Evolutionary conservation across 108 stramenopile genomes (phyloP).

Genomic region (Skeletonema tropicum): DNA sequence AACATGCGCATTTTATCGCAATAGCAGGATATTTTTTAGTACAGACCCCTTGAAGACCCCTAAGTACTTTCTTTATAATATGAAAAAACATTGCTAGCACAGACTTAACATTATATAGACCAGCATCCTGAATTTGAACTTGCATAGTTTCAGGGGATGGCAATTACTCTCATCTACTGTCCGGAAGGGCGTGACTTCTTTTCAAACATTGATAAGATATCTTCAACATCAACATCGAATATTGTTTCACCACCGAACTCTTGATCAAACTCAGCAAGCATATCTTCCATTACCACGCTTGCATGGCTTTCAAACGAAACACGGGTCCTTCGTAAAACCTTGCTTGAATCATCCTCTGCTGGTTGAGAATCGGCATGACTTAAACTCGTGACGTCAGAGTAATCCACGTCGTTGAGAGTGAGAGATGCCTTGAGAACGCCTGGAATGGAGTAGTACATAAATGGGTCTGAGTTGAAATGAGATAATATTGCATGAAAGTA

Average conservation of each 20-base stretch:
- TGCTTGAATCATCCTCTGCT: not conserved
- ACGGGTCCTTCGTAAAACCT: not conserved
- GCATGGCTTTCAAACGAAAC: constrained; percentile 2
- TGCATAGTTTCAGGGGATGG: too few species aligned
- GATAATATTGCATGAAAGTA: not conserved
- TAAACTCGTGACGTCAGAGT: not conserved
- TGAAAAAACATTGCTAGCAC: too few species aligned
- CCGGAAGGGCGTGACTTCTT: too few species aligned
- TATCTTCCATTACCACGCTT: constrained; percentile 1
- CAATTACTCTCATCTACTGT: too few species aligned
- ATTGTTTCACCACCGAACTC: not conserved
- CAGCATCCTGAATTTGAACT: too few species aligned
- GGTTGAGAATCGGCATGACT: too few species aligned
- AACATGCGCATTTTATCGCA: too few species aligned
- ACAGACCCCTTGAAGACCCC: too few species aligned
- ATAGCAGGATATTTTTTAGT: too few species aligned
- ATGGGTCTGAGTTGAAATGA: constrained; percentile 2
- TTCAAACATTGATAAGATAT: not conserved
- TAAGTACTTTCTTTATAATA: too few species aligned
- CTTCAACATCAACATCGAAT: not conserved
- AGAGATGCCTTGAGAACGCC: not conserved
- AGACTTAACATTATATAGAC: too few species aligned
- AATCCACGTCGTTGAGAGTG: not conserved
- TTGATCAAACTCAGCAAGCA: not conserved
- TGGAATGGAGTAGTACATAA: constrained; percentile 2